Conservation (phyloP, 805 yeast species). For the Kuraishia capsulata region DNA sequence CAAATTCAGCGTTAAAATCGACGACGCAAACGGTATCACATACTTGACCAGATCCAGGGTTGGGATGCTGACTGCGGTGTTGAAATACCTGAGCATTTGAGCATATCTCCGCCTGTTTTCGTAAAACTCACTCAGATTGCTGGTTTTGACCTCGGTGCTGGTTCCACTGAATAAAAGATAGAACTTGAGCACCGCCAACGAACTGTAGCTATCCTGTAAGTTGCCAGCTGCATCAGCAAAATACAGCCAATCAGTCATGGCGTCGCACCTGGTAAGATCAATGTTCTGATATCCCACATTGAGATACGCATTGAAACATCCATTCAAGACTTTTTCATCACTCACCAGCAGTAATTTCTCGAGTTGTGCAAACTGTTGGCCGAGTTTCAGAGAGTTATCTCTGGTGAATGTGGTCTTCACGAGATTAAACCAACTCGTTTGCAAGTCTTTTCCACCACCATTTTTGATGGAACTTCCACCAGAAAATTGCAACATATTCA, state of each 20-base stretch:
- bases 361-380: slow-evolving; percentile 38
- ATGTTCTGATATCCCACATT: slow-evolving; percentile 58
- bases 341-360: slow-evolving; percentile 35
- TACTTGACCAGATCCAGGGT: slow-evolving; percentile 14
- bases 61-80: slow-evolving; percentile 20
- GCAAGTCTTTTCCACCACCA: slow-evolving; percentile 45
- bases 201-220: slow-evolving; percentile 42
- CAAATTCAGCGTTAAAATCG: slow-evolving; percentile 18
- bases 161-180: slow-evolving; percentile 59
- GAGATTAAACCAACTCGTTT: slow-evolving; percentile 56
- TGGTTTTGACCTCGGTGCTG: slow-evolving; percentile 19
- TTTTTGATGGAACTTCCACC: slow-evolving; percentile 16
- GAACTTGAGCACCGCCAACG: slow-evolving; percentile 50
- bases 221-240: slow-evolving; percentile 59
- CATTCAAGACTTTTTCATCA: slow-evolving; percentile 51
- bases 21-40: slow-evolving; percentile 24
- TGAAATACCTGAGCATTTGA: slow-evolving; percentile 22
- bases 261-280: slow-evolving; percentile 46
- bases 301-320: slow-evolving; percentile 57
- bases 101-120: slow-evolving; percentile 26
- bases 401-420: slow-evolving; percentile 55
- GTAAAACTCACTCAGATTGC: slow-evolving; percentile 13
- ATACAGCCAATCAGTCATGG: slow-evolving; percentile 66
- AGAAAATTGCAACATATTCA: slow-evolving; percentile 73
- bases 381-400: slow-evolving; percentile 33